A percentile compares a stretch with the other conserved stretches of the same genome.
Evolutionary conservation across 225 moss, liverwort and hornwort genomes (phyloP).

Genomic region (Ulota crispa): DNA sequence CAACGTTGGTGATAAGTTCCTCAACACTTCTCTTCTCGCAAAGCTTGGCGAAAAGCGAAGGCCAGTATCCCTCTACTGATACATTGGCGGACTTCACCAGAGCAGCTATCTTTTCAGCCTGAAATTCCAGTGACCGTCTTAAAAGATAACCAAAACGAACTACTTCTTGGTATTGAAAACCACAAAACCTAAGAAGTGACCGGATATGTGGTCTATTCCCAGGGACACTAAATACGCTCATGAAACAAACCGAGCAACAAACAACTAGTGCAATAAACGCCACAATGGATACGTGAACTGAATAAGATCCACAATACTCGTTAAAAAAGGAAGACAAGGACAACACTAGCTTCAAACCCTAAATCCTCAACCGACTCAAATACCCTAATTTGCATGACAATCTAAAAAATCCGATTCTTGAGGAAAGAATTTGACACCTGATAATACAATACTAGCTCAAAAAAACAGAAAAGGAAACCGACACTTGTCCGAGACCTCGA

Average conservation of each 20-base stretch:
- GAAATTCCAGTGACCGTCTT: not conserved
- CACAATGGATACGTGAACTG: not conserved
- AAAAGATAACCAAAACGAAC: not conserved
- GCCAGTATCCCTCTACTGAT: constrained; percentile 71
- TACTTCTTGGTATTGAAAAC: not conserved
- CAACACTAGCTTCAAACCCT: not conserved
- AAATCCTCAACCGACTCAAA: not conserved
- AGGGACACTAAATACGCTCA: not conserved
- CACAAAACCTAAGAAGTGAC: not conserved
- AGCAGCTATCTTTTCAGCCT: constrained; percentile 74
- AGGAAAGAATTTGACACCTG: not conserved
- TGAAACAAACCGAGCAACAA: not conserved
- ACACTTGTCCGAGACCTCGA: not conserved
- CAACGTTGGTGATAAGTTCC: constrained; percentile 80
- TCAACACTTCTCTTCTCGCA: constrained; percentile 78
- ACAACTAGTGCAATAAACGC: not conserved
- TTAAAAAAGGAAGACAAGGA: too few species aligned
- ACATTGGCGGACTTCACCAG: constrained; percentile 70
- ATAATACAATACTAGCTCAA: not conserved
- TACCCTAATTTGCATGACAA: not conserved
- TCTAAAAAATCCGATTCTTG: not conserved
- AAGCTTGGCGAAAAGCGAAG: constrained; percentile 75
- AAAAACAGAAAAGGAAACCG: rapidly evolving
- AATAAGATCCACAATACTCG: not conserved
- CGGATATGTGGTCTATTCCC: not conserved